Percentiles rank a stretch among this genome's conserved stretches.
phyloP scores from a whole-genome alignment of 2,329 filamentous ascomycete species.

The Colletotrichum graminicola region DNA sequence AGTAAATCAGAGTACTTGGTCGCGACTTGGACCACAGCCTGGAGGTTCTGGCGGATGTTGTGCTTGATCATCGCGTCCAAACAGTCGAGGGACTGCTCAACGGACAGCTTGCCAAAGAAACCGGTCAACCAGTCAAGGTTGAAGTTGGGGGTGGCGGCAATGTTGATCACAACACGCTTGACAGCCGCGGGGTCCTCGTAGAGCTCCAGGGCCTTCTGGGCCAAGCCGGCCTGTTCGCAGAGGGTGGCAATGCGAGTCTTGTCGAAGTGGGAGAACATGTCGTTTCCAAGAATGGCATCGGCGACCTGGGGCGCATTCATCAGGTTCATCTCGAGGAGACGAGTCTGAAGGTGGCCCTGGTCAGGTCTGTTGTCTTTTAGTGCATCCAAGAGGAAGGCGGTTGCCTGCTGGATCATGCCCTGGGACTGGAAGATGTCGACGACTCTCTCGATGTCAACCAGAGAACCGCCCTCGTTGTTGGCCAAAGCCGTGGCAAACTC shows the following conservation, averaged over 20 bases:
- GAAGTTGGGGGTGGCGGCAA: conserved; percentile 85
- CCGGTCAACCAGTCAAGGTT: conserved; percentile 90
- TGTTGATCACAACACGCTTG: conserved; percentile 90
- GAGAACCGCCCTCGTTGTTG: conserved; percentile 86
- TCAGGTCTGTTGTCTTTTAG: conserved; percentile 95
- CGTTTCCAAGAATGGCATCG: conserved; percentile 96
- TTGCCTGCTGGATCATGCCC: conserved; percentile 97
- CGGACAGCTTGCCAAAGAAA: conserved; percentile 94
- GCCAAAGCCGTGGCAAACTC: conserved; percentile 95
- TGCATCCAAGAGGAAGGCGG: conserved; percentile 96
- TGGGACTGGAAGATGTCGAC: conserved; percentile 99
- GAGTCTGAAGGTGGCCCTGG: conserved; percentile 92
- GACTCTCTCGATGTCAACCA: conserved; percentile 93
- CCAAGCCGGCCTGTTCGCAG: conserved; percentile 92
- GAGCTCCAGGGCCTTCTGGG: conserved; percentile 90
- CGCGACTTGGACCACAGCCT: conserved; percentile 92
- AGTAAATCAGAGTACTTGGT: conserved; percentile 98
- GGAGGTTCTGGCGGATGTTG: conserved; percentile 97
- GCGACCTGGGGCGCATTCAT: conserved; percentile 97
- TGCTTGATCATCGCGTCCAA: conserved; percentile 95
- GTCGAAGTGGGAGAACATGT: conserved; percentile 99
- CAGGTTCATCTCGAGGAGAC: conserved; percentile 97
- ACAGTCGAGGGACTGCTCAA: conserved; percentile 94
- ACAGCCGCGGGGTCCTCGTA: conserved; percentile 91
- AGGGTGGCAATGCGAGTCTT: conserved; percentile 88